Evolutionary conservation across 805 yeast genomes (phyloP).

Genomic region (Grigorovia humatica): DNA sequence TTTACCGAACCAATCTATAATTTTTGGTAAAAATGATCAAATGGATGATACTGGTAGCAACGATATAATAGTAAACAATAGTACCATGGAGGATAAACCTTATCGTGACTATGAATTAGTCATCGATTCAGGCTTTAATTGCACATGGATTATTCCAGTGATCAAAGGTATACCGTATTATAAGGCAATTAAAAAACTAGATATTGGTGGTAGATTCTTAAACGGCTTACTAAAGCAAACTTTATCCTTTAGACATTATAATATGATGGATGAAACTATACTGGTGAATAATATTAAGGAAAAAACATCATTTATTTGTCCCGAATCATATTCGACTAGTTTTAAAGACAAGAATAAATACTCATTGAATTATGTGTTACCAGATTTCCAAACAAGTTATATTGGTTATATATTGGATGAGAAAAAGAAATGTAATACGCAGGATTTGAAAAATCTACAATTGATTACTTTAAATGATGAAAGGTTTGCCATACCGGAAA

Average conservation of each 20-base stretch:
- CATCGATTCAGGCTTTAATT: constrained; percentile 79
- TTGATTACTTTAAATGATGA: constrained; percentile 67
- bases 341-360: constrained; percentile 23
- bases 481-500: constrained; percentile 79
- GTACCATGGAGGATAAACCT: constrained; percentile 3
- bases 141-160: constrained; percentile 81
- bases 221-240: constrained; percentile 78
- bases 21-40: not conserved
- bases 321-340: constrained; percentile 36
- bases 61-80: constrained; percentile 1
- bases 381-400: constrained; percentile 74
- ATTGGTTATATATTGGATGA: constrained; percentile 54
- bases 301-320: constrained; percentile 34
- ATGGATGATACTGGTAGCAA: not conserved
- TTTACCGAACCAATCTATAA: not conserved
- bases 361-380: constrained; percentile 66
- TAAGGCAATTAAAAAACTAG: constrained; percentile 67
- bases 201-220: constrained; percentile 77
- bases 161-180: constrained; percentile 67
- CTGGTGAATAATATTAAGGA: constrained; percentile 82
- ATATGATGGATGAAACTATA: constrained; percentile 83
- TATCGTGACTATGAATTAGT: constrained; percentile 62
- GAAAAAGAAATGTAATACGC: constrained; percentile 16
- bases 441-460: constrained; percentile 43
- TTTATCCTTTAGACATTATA: constrained; percentile 83